Conservation (phyloP, 805 yeast species). For the Starmerella potacharoeniae region DNA sequence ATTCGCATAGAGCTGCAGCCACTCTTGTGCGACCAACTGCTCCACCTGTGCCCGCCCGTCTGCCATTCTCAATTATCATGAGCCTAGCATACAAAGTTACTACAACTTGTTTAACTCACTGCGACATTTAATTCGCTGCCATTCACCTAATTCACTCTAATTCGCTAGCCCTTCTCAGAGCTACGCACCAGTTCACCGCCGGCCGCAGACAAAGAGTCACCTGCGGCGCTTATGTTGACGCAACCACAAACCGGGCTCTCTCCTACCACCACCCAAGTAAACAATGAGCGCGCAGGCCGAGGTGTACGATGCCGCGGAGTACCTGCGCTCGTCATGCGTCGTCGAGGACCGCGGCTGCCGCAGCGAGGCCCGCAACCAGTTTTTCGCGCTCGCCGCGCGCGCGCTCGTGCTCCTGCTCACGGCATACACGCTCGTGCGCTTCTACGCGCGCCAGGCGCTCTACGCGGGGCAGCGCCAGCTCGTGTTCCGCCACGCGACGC, state of each 20-base stretch:
- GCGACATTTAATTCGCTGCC: no score
- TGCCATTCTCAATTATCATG: no score
- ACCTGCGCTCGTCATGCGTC: not conserved
- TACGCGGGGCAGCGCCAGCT: slow-evolving; percentile 19
- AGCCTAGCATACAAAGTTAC: no score
- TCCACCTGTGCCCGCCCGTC: no score
- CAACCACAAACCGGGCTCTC: not conserved
- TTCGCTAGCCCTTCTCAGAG: no score
- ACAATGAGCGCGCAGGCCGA: not conserved
- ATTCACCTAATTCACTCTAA: no score
- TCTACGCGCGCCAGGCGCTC: slow-evolving; percentile 7
- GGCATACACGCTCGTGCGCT: not conserved
- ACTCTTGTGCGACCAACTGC: no score
- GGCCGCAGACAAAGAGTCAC: no score
- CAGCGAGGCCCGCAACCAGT: not conserved
- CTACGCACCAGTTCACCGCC: no score
- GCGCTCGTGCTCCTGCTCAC: not conserved
- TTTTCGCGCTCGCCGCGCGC: slow-evolving; percentile 1
- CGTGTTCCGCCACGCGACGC: slow-evolving; percentile 37
- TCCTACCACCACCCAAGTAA: not conserved
- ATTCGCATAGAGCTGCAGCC: no score
- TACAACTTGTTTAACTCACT: no score
- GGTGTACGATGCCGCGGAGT: slow-evolving; percentile 1
- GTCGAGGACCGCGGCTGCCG: not conserved
- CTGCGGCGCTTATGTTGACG: not conserved